Evolutionary conservation across 495 filamentous ascomycete species (phyloP).

Genomic region (Aspergillus cristatus): DNA sequence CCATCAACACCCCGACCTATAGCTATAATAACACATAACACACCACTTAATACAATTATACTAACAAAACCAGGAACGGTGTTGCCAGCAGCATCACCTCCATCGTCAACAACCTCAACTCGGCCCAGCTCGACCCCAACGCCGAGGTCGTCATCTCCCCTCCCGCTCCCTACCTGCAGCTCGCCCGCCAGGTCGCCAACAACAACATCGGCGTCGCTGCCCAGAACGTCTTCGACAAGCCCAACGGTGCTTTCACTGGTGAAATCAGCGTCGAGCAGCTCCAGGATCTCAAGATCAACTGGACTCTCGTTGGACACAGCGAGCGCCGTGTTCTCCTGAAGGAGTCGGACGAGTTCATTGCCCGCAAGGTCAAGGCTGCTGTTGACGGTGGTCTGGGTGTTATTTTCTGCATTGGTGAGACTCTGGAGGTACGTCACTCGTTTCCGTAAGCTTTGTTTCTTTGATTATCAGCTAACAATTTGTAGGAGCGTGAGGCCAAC

Average conservation of each 20-base stretch:
- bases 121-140: conserved; percentile 46
- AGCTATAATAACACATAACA: conserved; percentile 5
- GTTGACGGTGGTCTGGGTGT: conserved; percentile 79
- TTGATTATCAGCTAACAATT: conserved; percentile 4
- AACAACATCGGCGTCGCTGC: conserved; percentile 69
- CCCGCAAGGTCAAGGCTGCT: conserved; percentile 85
- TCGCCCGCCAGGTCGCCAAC: conserved; percentile 64
- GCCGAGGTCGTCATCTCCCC: conserved; percentile 89
- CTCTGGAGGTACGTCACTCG: conserved; percentile 53
- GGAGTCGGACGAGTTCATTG: conserved; percentile 80
- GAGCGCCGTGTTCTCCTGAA: conserved; percentile 82
- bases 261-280: conserved; percentile 90
- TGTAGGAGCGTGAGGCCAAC: conserved; percentile 69
- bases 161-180: conserved; percentile 80
- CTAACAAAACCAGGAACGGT: conserved; percentile 98
- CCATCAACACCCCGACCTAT: no score
- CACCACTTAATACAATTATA: no score
- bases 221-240: conserved; percentile 95
- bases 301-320: conserved; percentile 86
- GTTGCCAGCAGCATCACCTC: conserved; percentile 72
- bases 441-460: conserved; percentile 11
- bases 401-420: conserved; percentile 95
- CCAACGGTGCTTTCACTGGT: conserved; percentile 93
- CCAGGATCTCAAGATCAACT: conserved; percentile 74
- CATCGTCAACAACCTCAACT: conserved; percentile 82